These are phyloP conservation scores for Spathaspora girioi DNA, from an alignment of 805 yeast genomes.

Conservation along the genomic window DNA sequence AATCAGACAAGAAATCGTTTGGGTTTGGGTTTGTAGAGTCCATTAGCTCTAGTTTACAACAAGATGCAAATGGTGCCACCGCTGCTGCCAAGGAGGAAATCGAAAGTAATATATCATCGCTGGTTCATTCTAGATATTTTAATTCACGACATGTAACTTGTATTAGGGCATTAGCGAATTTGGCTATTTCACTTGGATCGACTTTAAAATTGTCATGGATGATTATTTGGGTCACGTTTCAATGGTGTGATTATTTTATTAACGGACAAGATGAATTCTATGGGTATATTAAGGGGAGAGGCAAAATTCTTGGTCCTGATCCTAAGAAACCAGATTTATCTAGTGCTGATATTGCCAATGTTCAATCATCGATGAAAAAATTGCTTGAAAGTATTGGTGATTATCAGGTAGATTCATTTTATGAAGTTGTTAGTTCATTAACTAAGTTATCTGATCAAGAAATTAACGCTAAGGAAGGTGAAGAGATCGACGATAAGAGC, in stretches of 20 bases:
- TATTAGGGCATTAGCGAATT: conserved; percentile 70
- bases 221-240: conserved; percentile 55
- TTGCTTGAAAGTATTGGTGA: conserved; percentile 57
- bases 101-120: background rate
- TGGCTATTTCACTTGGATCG: conserved; percentile 81
- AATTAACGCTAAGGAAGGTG: conserved; percentile 3
- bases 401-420: conserved; percentile 50
- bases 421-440: conserved; percentile 45
- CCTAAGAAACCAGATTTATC: conserved; percentile 31
- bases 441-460: conserved; percentile 37
- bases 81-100: background rate
- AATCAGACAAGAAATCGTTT: background rate
- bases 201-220: conserved; percentile 67
- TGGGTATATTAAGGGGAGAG: conserved; percentile 29
- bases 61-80: conserved; percentile 8
- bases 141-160: conserved; percentile 71
- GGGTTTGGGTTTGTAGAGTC: conserved; percentile 40
- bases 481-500: conserved; percentile 8
- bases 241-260: conserved; percentile 74
- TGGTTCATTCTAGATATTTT: conserved; percentile 25
- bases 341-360: conserved; percentile 44
- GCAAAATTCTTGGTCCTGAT: conserved; percentile 14
- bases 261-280: conserved; percentile 48
- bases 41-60: conserved; percentile 40
- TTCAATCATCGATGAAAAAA: conserved; percentile 56